Conservation (phyloP, 2,329 filamentous ascomycete species). For the Phyllosticta paracitricarpa region DNA sequence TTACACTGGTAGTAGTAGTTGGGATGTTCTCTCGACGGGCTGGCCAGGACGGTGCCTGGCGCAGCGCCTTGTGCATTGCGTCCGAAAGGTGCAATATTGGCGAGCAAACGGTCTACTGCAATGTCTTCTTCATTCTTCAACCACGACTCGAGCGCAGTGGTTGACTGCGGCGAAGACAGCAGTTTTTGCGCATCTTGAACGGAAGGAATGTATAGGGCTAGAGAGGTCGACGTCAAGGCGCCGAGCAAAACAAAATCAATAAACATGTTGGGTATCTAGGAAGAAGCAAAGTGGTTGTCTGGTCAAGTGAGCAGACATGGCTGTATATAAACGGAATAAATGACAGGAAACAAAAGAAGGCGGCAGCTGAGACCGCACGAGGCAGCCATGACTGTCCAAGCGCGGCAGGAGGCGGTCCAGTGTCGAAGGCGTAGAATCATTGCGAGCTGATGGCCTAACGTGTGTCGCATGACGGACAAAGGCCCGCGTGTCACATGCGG, state of each 20-base stretch:
- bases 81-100: slow-evolving; percentile 34
- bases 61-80: slow-evolving; percentile 26
- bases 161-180: not conserved
- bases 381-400: not conserved
- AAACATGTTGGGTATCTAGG: not conserved
- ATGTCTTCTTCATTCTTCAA: slow-evolving; percentile 26
- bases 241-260: not conserved
- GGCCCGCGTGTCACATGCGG: not conserved
- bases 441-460: not conserved
- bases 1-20: slow-evolving; percentile 38
- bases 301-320: not conserved
- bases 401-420: not conserved
- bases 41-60: slow-evolving; percentile 33
- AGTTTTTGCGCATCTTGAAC: not conserved
- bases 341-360: not conserved
- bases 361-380: not conserved
- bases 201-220: not conserved
- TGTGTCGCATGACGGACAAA: not conserved
- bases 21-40: slow-evolving; percentile 30
- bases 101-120: slow-evolving; percentile 29
- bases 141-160: slow-evolving; percentile 22
- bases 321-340: not conserved
- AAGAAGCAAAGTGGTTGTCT: not conserved
- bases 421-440: not conserved
- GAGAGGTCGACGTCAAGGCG: not conserved